Percentiles rank a stretch among this genome's conserved stretches.
These are phyloP conservation scores for Talaromyces stipitatus DNA, from an alignment of 495 filamentous ascomycete species.

Conservation along the genomic window DNA sequence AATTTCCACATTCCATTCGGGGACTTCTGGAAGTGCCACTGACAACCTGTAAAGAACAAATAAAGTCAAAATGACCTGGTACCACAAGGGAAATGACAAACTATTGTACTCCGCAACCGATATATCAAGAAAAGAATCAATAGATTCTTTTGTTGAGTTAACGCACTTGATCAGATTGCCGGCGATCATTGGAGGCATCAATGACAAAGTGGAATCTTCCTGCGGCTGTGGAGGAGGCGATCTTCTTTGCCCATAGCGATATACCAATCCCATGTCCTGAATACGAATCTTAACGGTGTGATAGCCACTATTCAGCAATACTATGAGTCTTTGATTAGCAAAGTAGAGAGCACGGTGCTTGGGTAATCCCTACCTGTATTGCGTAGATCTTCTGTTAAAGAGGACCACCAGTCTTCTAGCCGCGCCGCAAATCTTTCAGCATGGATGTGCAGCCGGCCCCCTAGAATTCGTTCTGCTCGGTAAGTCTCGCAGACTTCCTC, in stretches of 20 bases:
- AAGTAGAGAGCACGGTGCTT: not conserved
- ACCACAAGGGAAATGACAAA: conserved; percentile 9
- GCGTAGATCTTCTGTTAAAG: conserved; percentile 9
- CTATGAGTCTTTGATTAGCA: not conserved
- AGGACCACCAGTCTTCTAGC: conserved; percentile 13
- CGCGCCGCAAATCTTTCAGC: conserved; percentile 11
- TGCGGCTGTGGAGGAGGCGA: conserved; percentile 5
- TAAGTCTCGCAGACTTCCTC: conserved; percentile 9
- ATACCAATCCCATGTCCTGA: conserved; percentile 14
- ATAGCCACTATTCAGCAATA: conserved; percentile 10
- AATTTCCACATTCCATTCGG: conserved; percentile 9
- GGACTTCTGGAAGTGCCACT: conserved; percentile 9
- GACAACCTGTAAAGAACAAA: conserved; percentile 11
- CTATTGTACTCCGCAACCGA: conserved; percentile 1
- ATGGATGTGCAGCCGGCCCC: conserved; percentile 5
- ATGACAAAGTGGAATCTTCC: conserved; percentile 7
- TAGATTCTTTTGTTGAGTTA: not conserved
- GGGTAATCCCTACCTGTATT: not conserved
- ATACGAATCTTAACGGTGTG: conserved; percentile 10
- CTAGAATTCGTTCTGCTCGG: conserved; percentile 5
- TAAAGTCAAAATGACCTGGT: conserved; percentile 8
- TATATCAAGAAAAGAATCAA: conserved; percentile 6
- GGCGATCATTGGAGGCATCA: conserved; percentile 7
- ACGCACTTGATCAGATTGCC: conserved; percentile 2
- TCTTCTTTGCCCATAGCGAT: conserved; percentile 11